These are phyloP conservation scores for Solioccasus polychromus DNA, from an alignment of 768 basidiomycete species.

Conservation along the genomic window DNA sequence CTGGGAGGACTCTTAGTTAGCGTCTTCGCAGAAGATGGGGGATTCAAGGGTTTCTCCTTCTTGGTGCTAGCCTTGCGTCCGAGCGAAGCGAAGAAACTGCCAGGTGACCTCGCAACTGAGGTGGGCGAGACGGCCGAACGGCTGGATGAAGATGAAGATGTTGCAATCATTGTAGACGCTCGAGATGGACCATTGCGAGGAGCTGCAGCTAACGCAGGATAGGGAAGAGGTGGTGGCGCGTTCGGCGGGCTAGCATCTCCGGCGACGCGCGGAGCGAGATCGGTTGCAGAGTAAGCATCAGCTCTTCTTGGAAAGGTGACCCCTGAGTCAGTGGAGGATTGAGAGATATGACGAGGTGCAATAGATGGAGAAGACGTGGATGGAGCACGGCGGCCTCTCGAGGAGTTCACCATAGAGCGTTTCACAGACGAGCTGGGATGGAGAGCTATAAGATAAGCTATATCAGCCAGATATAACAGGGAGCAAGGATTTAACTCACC, in stretches of 20 bases:
- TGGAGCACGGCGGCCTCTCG: constrained; percentile 26
- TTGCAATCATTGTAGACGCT: constrained; percentile 33
- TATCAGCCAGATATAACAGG: constrained; percentile 3
- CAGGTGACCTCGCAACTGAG: constrained; percentile 40
- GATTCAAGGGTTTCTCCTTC: constrained; percentile 32
- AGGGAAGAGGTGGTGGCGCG: constrained; percentile 63
- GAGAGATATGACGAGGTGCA: constrained; percentile 66
- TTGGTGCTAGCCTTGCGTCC: constrained; percentile 66
- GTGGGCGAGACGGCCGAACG: constrained; percentile 46
- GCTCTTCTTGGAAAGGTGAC: constrained; percentile 75
- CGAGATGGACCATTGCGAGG: constrained; percentile 25
- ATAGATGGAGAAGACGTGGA: constrained; percentile 44
- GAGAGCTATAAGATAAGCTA: constrained; percentile 11
- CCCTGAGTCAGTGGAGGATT: constrained; percentile 70
- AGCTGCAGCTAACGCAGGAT: constrained; percentile 59
- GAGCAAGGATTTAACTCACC: constrained; percentile 37
- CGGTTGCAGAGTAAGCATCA: constrained; percentile 78
- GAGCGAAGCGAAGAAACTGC: constrained; percentile 71
- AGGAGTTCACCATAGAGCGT: constrained; percentile 27
- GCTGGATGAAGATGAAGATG: constrained; percentile 46
- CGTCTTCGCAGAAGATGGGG: constrained; percentile 33
- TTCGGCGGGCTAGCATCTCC: constrained; percentile 53
- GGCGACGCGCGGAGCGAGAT: constrained; percentile 50
- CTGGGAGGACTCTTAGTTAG: constrained; percentile 38
- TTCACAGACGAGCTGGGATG: constrained; percentile 22